Conservation (phyloP, 805 yeast species). For the Saturnispora diversa region DNA sequence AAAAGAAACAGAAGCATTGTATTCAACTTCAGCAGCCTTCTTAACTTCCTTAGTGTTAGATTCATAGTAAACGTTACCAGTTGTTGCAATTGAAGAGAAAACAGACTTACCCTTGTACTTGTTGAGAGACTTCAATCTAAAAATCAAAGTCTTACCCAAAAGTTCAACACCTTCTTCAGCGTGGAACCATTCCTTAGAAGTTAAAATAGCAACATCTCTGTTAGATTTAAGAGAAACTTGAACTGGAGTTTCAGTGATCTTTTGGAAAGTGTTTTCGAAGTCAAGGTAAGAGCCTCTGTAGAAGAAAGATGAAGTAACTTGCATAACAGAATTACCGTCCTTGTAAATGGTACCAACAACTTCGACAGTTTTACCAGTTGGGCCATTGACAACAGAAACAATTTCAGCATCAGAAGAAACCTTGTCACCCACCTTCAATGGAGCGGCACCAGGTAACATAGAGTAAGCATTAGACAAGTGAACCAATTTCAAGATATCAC, state of each 20-base stretch:
- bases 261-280: slow-evolving; percentile 87
- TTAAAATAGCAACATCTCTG: slow-evolving; percentile 87
- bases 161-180: slow-evolving; percentile 64
- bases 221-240: slow-evolving; percentile 64
- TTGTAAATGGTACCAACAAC: slow-evolving; percentile 84
- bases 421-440: slow-evolving; percentile 80
- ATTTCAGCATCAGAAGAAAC: slow-evolving; percentile 79
- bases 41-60: slow-evolving; percentile 85
- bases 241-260: slow-evolving; percentile 78
- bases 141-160: slow-evolving; percentile 71
- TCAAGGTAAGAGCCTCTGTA: slow-evolving; percentile 90
- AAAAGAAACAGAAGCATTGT: slow-evolving; percentile 84
- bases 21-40: slow-evolving; percentile 71
- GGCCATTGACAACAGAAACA: slow-evolving; percentile 81
- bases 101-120: slow-evolving; percentile 70
- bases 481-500: slow-evolving; percentile 88
- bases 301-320: slow-evolving; percentile 89
- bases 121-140: slow-evolving; percentile 81
- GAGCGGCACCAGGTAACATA: slow-evolving; percentile 86
- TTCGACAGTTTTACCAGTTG: slow-evolving; percentile 91
- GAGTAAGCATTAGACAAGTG: slow-evolving; percentile 92
- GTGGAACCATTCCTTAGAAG: slow-evolving; percentile 97
- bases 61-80: slow-evolving; percentile 81
- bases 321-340: slow-evolving; percentile 76
- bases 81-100: slow-evolving; percentile 71